phyloP scores from a whole-genome alignment of 192 early-diverging fungal species.

The Allomyces javanicus region DNA sequence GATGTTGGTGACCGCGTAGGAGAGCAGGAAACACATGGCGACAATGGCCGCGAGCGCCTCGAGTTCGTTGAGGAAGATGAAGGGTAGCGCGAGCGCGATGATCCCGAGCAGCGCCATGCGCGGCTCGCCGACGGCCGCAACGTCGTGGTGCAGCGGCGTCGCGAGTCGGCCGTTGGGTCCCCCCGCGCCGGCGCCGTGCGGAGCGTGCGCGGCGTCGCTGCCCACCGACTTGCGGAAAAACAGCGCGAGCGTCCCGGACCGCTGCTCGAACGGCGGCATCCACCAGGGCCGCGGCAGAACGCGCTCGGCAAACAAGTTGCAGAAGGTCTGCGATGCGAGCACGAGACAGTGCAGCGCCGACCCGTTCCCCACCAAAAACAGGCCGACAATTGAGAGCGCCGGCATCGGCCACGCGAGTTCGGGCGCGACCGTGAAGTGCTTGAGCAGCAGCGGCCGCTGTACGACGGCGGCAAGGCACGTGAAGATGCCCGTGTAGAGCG shows the following conservation, averaged over 20 bases:
- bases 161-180: neutral
- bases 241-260: neutral
- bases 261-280: neutral
- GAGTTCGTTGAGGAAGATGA: neutral
- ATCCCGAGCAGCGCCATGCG: neutral
- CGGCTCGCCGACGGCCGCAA: neutral
- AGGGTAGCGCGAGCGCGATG: neutral
- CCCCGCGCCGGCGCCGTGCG: too few relatives aligned
- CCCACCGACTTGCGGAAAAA: too few relatives aligned
- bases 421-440: neutral
- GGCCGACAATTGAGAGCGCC: neutral
- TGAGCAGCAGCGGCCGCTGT: neutral
- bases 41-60: constrained; percentile 1
- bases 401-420: neutral
- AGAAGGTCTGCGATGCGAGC: neutral
- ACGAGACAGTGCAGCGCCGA: constrained; percentile 4
- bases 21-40: constrained; percentile 1
- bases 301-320: neutral
- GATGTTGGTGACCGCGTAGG: neutral
- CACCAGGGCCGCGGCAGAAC: neutral
- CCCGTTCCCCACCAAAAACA: constrained; percentile 1
- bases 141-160: neutral
- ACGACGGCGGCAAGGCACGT: neutral
- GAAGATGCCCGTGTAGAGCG: neutral
- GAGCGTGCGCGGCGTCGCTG: too few relatives aligned